These are phyloP conservation scores for Gracilaria domingensis DNA, from an alignment of 23 red algal species.

Conservation along the genomic window DNA sequence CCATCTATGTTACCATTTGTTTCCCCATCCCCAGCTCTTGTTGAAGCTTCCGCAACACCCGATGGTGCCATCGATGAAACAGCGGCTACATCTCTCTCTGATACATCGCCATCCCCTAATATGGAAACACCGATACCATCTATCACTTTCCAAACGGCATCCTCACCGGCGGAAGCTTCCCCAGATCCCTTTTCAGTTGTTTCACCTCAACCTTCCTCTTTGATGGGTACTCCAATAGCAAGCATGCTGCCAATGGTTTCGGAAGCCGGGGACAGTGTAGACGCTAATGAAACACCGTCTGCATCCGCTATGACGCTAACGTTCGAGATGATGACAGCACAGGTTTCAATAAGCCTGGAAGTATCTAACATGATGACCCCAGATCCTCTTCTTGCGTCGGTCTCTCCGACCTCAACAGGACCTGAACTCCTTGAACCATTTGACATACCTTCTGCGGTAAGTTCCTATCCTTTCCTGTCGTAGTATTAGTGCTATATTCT, in stretches of 20 bases:
- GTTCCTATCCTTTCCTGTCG: background rate
- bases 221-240: background rate
- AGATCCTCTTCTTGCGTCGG: background rate
- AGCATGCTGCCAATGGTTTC: background rate
- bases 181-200: background rate
- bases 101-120: background rate
- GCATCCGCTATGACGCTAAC: background rate
- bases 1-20: too few species aligned
- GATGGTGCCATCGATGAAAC: background rate
- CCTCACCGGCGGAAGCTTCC: background rate
- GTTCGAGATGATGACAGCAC: background rate
- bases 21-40: too few species aligned
- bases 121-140: background rate
- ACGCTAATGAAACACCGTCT: background rate
- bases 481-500: background rate
- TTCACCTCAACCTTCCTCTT: background rate
- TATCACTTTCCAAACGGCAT: background rate
- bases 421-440: background rate
- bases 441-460: background rate
- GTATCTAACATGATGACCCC: conserved; percentile 3
- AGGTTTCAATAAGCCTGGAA: background rate
- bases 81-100: background rate
- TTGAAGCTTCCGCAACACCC: background rate
- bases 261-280: background rate
- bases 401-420: background rate